Evolutionary conservation across 306 rosid species (phyloP).

Genomic region (Prunus armeniaca): DNA sequence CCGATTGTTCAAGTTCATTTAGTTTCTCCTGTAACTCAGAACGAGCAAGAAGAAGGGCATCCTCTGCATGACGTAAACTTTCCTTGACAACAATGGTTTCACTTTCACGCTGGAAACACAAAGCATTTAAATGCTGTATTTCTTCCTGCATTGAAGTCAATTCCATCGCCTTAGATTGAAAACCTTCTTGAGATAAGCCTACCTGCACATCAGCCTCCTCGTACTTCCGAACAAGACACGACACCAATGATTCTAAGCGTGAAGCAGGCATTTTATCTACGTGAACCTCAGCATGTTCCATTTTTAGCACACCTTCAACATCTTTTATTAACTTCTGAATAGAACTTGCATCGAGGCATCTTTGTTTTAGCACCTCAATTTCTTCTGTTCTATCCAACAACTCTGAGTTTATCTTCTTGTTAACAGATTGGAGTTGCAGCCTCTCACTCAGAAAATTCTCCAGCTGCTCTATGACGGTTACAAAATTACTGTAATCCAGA

Average conservation of each 20-base stretch:
- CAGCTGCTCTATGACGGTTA: conserved; percentile 48
- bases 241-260: conserved; percentile 53
- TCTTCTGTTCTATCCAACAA: conserved; percentile 55
- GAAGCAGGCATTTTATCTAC: conserved; percentile 44
- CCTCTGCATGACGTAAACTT: conserved; percentile 65
- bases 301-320: conserved; percentile 49
- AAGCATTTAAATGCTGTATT: conserved; percentile 41
- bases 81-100: conserved; percentile 70
- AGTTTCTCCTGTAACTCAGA: conserved; percentile 58
- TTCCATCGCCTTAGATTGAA: conserved; percentile 46
- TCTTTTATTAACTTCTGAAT: conserved; percentile 56
- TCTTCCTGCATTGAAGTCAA: conserved; percentile 58
- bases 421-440: conserved; percentile 58
- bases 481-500: conserved; percentile 55
- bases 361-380: conserved; percentile 53
- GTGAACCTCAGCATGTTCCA: conserved; percentile 37
- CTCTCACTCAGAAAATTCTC: conserved; percentile 44
- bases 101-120: conserved; percentile 60
- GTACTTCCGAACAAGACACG: conserved; percentile 64
- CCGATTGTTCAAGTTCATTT: conserved; percentile 74
- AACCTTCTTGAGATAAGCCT: conserved; percentile 46
- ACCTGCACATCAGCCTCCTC: conserved; percentile 56
- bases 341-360: conserved; percentile 53
- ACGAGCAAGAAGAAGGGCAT: conserved; percentile 50
- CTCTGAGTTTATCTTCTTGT: conserved; percentile 54